A percentile compares a stretch with the other conserved stretches of the same genome.
Evolutionary conservation across 176 grass and related monocot genomes (phyloP).

Genomic region (Tillandsia leiboldiana): DNA sequence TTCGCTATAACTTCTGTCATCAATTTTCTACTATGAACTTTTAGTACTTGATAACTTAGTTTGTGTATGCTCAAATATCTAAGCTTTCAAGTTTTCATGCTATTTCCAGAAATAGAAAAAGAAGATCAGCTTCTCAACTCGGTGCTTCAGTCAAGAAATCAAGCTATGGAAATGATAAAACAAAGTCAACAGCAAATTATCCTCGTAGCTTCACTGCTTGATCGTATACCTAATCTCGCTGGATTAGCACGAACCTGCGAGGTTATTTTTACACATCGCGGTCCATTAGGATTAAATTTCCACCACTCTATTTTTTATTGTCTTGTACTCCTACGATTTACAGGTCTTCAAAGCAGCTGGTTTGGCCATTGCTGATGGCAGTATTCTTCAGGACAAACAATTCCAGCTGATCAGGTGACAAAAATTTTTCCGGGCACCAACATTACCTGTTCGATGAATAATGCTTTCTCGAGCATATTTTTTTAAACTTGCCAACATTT

Average conservation of each 20-base stretch:
- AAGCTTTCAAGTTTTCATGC: not conserved
- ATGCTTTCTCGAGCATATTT: no score
- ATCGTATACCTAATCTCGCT: conserved; percentile 86
- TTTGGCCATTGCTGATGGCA: conserved; percentile 57
- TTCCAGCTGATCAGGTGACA: conserved; percentile 80
- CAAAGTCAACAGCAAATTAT: conserved; percentile 63
- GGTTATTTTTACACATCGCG: conserved; percentile 14
- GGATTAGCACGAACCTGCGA: conserved; percentile 84
- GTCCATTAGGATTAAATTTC: not conserved
- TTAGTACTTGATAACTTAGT: not conserved
- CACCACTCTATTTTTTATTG: not conserved
- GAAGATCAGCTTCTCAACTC: conserved; percentile 58
- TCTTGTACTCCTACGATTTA: not conserved
- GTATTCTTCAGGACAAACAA: conserved; percentile 73
- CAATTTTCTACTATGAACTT: conserved; percentile 1
- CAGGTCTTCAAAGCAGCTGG: conserved; percentile 63
- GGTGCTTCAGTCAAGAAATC: conserved; percentile 58
- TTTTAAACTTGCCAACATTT: no score
- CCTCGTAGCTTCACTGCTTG: conserved; percentile 68
- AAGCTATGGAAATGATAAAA: conserved; percentile 57
- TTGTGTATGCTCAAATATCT: conserved; percentile 1
- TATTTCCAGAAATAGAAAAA: conserved; percentile 53
- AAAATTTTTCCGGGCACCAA: no score
- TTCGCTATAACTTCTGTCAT: no score
- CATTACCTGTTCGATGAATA: no score